These are phyloP conservation scores for Penicillium canescens DNA, from an alignment of 495 filamentous ascomycete species.

Conservation along the genomic window DNA sequence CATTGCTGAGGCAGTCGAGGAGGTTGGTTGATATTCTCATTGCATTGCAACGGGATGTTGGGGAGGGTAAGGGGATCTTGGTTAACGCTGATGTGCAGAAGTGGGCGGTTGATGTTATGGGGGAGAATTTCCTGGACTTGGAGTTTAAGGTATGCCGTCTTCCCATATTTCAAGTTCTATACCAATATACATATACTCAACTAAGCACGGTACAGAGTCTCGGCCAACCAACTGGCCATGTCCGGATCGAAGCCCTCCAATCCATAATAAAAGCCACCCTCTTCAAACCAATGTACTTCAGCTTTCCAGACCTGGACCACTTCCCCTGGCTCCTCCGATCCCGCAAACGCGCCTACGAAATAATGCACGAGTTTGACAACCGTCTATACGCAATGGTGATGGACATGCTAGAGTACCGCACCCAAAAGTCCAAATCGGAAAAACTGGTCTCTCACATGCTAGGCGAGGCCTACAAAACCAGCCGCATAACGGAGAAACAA, in stretches of 20 bases:
- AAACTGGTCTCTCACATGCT: constrained; percentile 27
- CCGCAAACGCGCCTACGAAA: constrained; percentile 22
- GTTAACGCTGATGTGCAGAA: constrained; percentile 27
- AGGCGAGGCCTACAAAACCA: constrained; percentile 19
- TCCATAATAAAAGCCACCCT: constrained; percentile 31
- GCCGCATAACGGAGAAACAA: constrained; percentile 26
- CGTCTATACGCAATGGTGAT: constrained; percentile 13
- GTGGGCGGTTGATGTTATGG: constrained; percentile 31
- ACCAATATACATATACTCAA: too few relatives aligned
- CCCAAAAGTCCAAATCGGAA: neutral
- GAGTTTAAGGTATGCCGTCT: constrained; percentile 21
- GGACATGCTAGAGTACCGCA: constrained; percentile 18
- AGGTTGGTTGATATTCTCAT: constrained; percentile 23
- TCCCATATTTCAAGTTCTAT: neutral
- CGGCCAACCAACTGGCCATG: neutral
- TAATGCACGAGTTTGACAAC: constrained; percentile 33
- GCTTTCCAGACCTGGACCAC: constrained; percentile 37
- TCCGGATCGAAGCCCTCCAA: constrained; percentile 28
- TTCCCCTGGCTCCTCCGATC: constrained; percentile 26
- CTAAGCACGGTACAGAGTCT: neutral
- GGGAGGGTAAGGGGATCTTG: neutral
- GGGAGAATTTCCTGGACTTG: constrained; percentile 23
- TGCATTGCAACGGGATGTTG: constrained; percentile 3
- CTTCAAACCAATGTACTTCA: constrained; percentile 42
- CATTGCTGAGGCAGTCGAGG: constrained; percentile 21